These are phyloP conservation scores for Xylariaceae sp. DNA, from an alignment of 2,329 filamentous ascomycete genomes.

Conservation along the genomic window DNA sequence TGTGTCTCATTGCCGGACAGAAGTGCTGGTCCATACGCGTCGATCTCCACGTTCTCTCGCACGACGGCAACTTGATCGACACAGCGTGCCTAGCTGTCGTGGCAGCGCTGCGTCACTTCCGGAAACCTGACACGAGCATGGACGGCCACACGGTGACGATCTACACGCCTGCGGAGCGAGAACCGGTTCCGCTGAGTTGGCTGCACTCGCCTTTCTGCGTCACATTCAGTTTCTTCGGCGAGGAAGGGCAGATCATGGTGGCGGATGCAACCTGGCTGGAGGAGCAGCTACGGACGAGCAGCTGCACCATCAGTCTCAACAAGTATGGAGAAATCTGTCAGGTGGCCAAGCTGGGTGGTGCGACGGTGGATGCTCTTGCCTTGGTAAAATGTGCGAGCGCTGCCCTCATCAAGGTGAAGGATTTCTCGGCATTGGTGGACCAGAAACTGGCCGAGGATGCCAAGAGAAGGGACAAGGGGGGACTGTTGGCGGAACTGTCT, in stretches of 20 bases:
- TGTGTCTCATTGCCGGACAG: conserved; percentile 84
- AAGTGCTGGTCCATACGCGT: conserved; percentile 91
- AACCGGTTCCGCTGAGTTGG: conserved; percentile 84
- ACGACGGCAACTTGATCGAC: conserved; percentile 87
- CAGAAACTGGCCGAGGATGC: conserved; percentile 69
- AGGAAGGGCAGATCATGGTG: conserved; percentile 64
- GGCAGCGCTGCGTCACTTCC: conserved; percentile 84
- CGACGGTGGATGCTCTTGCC: conserved; percentile 70
- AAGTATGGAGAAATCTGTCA: conserved; percentile 86
- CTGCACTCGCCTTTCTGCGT: conserved; percentile 89
- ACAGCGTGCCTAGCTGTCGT: conserved; percentile 81
- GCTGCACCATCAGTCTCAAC: conserved; percentile 80
- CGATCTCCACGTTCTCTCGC: conserved; percentile 85
- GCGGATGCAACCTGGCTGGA: conserved; percentile 69
- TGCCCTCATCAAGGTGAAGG: conserved; percentile 74
- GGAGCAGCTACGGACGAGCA: conserved; percentile 68
- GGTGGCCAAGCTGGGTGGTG: conserved; percentile 83
- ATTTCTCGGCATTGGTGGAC: conserved; percentile 70
- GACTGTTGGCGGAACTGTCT: conserved; percentile 68
- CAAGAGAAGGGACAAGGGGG: conserved; percentile 71
- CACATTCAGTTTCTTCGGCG: conserved; percentile 78
- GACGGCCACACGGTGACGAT: conserved; percentile 80
- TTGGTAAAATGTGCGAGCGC: conserved; percentile 71
- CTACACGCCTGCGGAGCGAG: conserved; percentile 77
- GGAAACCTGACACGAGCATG: conserved; percentile 81